phyloP scores from a whole-genome alignment of 2,329 filamentous ascomycete species.

The Colletotrichum cordylinicola region DNA sequence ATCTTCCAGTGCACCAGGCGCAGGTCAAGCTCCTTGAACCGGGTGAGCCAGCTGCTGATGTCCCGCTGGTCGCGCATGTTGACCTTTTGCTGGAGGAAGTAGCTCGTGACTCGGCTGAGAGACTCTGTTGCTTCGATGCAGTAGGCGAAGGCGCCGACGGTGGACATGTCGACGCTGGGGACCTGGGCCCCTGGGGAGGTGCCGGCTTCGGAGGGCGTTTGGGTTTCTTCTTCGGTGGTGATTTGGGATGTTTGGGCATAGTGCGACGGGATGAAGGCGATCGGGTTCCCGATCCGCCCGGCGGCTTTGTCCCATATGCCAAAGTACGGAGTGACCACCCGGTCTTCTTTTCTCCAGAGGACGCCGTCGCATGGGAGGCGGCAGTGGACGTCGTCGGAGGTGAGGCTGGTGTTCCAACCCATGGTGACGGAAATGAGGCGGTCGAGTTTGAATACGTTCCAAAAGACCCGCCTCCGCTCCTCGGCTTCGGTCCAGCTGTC shows the following conservation, averaged over 20 bases:
- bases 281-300: slow-evolving; percentile 35
- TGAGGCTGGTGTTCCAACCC: slow-evolving; percentile 37
- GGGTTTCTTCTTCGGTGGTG: slow-evolving; percentile 2
- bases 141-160: slow-evolving; percentile 48
- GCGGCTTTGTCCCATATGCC: slow-evolving; percentile 44
- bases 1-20: slow-evolving; percentile 47
- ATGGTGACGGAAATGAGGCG: slow-evolving; percentile 27
- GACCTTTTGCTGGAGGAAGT: slow-evolving; percentile 46
- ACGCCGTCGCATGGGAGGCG: slow-evolving; percentile 39
- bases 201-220: neutral
- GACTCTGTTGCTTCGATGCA: slow-evolving; percentile 49
- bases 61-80: slow-evolving; percentile 40
- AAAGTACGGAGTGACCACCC: slow-evolving; percentile 42
- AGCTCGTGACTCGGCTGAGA: slow-evolving; percentile 43
- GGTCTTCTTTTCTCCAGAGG: slow-evolving; percentile 40
- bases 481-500: slow-evolving; percentile 34
- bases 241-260: slow-evolving; percentile 7
- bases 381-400: slow-evolving; percentile 32
- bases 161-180: slow-evolving; percentile 35
- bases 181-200: slow-evolving; percentile 10
- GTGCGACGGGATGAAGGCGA: slow-evolving; percentile 32
- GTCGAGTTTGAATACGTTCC: slow-evolving; percentile 35
- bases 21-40: slow-evolving; percentile 51
- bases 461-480: slow-evolving; percentile 34
- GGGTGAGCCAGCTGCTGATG: slow-evolving; percentile 42